These are phyloP conservation scores for Carex littledalei DNA, from an alignment of 176 grass and related monocot species.

Conservation along the genomic window DNA sequence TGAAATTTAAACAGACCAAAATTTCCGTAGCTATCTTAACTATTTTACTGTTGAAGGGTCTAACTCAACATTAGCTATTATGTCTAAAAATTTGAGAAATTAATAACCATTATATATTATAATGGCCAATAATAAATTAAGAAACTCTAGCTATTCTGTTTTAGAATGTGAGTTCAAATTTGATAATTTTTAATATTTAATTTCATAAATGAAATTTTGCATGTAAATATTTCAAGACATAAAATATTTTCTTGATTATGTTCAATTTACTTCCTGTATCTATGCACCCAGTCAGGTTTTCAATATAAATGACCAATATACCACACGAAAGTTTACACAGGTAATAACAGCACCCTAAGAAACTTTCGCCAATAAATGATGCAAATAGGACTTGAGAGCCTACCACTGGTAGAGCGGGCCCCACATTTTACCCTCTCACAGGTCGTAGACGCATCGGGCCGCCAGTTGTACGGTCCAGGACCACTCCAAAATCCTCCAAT, in stretches of 20 bases:
- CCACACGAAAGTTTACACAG: neutral
- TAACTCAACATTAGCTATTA: too few species aligned
- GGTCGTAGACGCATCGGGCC: neutral
- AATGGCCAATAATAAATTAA: neutral
- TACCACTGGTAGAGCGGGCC: neutral
- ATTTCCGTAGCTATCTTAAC: neutral
- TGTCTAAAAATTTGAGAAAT: neutral
- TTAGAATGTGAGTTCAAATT: neutral
- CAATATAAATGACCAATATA: neutral
- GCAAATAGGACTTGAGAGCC: neutral
- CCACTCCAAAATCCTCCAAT: conserved; percentile 17
- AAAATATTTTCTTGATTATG: neutral
- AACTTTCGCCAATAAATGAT: neutral
- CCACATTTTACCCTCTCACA: neutral
- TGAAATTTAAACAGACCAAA: neutral
- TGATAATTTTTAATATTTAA: neutral
- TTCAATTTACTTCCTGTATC: too few species aligned
- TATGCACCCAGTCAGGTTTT: too few species aligned
- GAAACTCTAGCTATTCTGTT: neutral
- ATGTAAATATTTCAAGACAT: neutral
- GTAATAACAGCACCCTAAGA: neutral
- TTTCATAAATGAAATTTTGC: too few species aligned
- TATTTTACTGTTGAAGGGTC: too few species aligned
- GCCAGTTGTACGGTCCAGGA: conserved; percentile 48
- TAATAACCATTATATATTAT: neutral